Conservation (phyloP, 805 yeast species). For the Ogataea wickerhamii region DNA sequence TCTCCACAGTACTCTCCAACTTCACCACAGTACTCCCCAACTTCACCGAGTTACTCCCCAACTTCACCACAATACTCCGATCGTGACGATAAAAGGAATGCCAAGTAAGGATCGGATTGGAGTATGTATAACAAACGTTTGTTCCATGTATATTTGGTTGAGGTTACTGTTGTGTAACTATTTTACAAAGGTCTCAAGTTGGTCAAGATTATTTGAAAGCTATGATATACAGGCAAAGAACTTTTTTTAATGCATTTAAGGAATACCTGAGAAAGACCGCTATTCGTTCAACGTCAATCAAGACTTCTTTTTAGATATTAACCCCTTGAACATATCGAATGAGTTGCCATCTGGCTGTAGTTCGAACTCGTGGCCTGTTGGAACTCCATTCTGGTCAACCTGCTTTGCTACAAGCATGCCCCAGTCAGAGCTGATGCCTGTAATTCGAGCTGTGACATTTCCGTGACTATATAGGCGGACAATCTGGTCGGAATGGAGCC, state of each 20-base stretch:
- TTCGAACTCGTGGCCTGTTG: slow-evolving; percentile 56
- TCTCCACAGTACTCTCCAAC: slow-evolving; percentile 67
- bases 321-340: slow-evolving; percentile 89
- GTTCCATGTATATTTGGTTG: no score
- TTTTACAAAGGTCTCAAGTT: no score
- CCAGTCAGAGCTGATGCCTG: slow-evolving; percentile 80
- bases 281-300: neutral
- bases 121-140: no score
- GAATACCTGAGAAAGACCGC: neutral
- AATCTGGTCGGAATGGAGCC: slow-evolving; percentile 80
- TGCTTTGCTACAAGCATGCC: slow-evolving; percentile 82
- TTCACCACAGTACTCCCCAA: slow-evolving; percentile 72
- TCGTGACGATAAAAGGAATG: no score
- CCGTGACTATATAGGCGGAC: slow-evolving; percentile 55
- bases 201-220: no score
- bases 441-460: slow-evolving; percentile 53
- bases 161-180: no score
- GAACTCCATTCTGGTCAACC: slow-evolving; percentile 40
- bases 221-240: slow-evolving; percentile 13
- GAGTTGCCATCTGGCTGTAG: slow-evolving; percentile 97
- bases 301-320: slow-evolving; percentile 58
- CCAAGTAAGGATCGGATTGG: no score
- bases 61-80: slow-evolving; percentile 75
- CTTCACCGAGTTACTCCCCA: slow-evolving; percentile 62
- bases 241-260: neutral